A percentile compares a stretch with the other conserved stretches of the same genome.
Conservation (phyloP, 768 basidiomycete species). For the Mycena pura region DNA sequence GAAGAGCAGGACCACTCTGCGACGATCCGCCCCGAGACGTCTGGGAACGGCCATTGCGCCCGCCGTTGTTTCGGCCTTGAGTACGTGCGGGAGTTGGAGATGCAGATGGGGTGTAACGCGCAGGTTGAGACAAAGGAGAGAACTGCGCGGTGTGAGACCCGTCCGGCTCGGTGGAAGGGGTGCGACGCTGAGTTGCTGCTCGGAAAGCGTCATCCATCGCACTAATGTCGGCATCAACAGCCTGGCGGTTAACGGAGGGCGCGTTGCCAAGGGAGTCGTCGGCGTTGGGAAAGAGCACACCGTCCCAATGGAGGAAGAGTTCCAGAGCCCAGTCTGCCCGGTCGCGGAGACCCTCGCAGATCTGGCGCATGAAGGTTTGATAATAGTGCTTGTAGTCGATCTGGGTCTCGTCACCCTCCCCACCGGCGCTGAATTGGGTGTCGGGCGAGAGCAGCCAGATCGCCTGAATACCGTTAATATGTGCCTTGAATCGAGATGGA, state of each 20-base stretch:
- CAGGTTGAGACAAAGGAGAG: no score
- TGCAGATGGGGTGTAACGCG: no score
- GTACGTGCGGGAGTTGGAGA: no score
- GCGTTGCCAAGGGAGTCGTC: slow-evolving; percentile 3
- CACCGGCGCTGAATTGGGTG: neutral
- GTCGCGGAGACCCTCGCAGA: slow-evolving; percentile 8
- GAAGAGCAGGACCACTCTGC: no score
- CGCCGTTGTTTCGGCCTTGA: no score
- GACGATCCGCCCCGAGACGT: no score
- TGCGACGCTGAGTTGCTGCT: no score
- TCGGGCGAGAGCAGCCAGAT: slow-evolving; percentile 5
- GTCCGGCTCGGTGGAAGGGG: no score
- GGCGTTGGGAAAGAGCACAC: slow-evolving; percentile 4
- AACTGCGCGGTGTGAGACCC: no score
- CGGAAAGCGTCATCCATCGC: slow-evolving; percentile 5
- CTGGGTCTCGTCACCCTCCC: slow-evolving; percentile 6
- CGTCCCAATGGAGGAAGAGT: slow-evolving; percentile 8
- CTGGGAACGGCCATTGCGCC: no score
- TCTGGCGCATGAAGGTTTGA: neutral
- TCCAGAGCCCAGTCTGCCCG: neutral
- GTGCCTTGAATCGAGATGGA: neutral
- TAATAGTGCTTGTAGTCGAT: neutral
- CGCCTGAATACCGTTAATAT: neutral
- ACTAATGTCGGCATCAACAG: neutral
- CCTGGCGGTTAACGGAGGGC: neutral